Conservation (phyloP, 495 filamentous ascomycete species). For the Penicillium verhagenii region DNA sequence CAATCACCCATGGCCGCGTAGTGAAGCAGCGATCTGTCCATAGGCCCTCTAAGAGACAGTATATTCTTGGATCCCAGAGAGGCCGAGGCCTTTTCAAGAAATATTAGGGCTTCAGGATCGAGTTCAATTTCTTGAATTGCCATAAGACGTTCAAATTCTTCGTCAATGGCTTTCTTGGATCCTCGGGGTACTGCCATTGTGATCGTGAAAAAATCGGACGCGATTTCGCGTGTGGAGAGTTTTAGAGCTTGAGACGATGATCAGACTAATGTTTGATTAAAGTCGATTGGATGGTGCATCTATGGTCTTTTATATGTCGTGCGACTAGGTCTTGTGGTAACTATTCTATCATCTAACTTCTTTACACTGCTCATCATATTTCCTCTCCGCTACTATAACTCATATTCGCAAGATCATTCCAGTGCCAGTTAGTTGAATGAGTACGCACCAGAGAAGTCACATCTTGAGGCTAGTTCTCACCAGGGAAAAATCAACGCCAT, state of each 20-base stretch:
- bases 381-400: too few relatives aligned
- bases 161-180: background rate
- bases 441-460: too few relatives aligned
- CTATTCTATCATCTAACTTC: too few relatives aligned
- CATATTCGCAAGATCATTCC: too few relatives aligned
- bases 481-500: too few relatives aligned
- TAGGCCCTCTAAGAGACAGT: background rate
- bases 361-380: too few relatives aligned
- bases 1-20: conserved; percentile 11
- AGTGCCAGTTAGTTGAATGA: too few relatives aligned
- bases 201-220: background rate
- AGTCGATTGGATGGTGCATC: too few relatives aligned
- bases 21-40: conserved; percentile 6
- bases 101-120: background rate
- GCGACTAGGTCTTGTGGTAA: too few relatives aligned
- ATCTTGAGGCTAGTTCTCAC: too few relatives aligned
- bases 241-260: background rate
- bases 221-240: background rate
- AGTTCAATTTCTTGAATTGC: background rate
- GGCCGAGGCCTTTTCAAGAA: background rate
- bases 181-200: background rate
- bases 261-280: too few relatives aligned
- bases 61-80: background rate
- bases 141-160: background rate
- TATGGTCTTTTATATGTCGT: background rate